A percentile compares a stretch with the other conserved stretches of the same genome.
These are phyloP conservation scores for Funneliformis geosporum DNA, from an alignment of 192 early-diverging fungal genomes.

Conservation along the genomic window DNA sequence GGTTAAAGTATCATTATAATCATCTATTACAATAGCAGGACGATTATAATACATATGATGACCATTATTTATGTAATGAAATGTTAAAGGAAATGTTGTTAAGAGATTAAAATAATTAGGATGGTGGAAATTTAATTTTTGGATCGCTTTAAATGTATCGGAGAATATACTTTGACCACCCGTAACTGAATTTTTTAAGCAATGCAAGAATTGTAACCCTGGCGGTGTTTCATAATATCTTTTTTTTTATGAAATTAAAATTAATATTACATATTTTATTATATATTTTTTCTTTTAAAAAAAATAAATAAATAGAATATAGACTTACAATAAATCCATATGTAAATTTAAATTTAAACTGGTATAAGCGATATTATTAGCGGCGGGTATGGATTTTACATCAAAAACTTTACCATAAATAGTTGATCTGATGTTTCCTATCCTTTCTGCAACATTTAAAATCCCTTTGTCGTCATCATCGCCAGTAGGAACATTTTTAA, in stretches of 20 bases:
- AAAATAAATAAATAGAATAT: slow-evolving; percentile 9
- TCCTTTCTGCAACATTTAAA: slow-evolving; percentile 59
- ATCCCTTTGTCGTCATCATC: slow-evolving; percentile 56
- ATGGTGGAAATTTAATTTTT: slow-evolving; percentile 54
- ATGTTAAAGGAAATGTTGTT: slow-evolving; percentile 63
- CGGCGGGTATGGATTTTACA: slow-evolving; percentile 71
- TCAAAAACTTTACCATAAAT: slow-evolving; percentile 81
- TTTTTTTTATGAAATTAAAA: neutral
- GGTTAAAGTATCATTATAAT: slow-evolving; percentile 42
- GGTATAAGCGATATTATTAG: slow-evolving; percentile 88
- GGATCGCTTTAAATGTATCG: slow-evolving; percentile 70
- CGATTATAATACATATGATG: slow-evolving; percentile 72
- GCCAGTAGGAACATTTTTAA: slow-evolving; percentile 62
- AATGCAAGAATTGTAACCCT: slow-evolving; percentile 78
- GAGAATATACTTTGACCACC: slow-evolving; percentile 77
- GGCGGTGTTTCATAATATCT: slow-evolving; percentile 83
- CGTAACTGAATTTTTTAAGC: slow-evolving; percentile 72
- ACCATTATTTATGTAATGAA: slow-evolving; percentile 79
- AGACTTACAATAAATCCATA: slow-evolving; percentile 83
- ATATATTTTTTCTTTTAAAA: too few species aligned
- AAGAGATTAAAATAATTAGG: slow-evolving; percentile 67
- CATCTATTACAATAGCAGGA: slow-evolving; percentile 60
- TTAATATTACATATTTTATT: neutral
- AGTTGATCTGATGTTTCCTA: slow-evolving; percentile 69
- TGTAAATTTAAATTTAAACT: slow-evolving; percentile 76